These are phyloP conservation scores for Papiliotrema terrestris DNA, from an alignment of 1,284 basidiomycete genomes.

Conservation along the genomic window DNA sequence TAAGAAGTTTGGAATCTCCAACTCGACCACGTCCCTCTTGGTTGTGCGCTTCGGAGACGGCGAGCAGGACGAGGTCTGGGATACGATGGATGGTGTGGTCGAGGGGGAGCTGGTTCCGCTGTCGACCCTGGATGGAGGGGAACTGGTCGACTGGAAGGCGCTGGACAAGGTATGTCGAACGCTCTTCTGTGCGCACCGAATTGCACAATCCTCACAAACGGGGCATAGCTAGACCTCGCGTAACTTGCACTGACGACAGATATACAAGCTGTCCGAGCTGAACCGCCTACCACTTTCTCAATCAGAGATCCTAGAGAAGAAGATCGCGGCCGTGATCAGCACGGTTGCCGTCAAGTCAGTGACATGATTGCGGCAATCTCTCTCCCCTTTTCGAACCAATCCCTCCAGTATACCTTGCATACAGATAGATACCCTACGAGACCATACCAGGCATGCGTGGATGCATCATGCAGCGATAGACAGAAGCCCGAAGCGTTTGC, in stretches of 20 bases:
- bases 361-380: slow-evolving; percentile 19
- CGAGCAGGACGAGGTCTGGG: slow-evolving; percentile 20
- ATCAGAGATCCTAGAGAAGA: slow-evolving; percentile 46
- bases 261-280: slow-evolving; percentile 66
- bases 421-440: not conserved
- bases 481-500: slow-evolving; percentile 45
- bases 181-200: not conserved
- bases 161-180: slow-evolving; percentile 64
- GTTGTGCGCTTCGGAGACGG: slow-evolving; percentile 62
- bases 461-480: slow-evolving; percentile 30
- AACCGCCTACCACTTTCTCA: slow-evolving; percentile 43
- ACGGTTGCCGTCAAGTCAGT: slow-evolving; percentile 78
- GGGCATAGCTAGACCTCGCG: too few species aligned
- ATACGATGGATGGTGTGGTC: slow-evolving; percentile 51
- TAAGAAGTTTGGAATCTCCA: slow-evolving; percentile 74
- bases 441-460: not conserved
- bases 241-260: slow-evolving; percentile 55
- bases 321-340: slow-evolving; percentile 66
- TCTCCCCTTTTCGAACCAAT: not conserved
- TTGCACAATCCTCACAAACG: too few species aligned
- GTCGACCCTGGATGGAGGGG: slow-evolving; percentile 15
- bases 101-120: slow-evolving; percentile 22
- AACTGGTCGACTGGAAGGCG: slow-evolving; percentile 61
- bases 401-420: slow-evolving; percentile 1
- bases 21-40: slow-evolving; percentile 62